Conservation (phyloP, 805 yeast species). For the Saccharomycopsis fibuligera region DNA sequence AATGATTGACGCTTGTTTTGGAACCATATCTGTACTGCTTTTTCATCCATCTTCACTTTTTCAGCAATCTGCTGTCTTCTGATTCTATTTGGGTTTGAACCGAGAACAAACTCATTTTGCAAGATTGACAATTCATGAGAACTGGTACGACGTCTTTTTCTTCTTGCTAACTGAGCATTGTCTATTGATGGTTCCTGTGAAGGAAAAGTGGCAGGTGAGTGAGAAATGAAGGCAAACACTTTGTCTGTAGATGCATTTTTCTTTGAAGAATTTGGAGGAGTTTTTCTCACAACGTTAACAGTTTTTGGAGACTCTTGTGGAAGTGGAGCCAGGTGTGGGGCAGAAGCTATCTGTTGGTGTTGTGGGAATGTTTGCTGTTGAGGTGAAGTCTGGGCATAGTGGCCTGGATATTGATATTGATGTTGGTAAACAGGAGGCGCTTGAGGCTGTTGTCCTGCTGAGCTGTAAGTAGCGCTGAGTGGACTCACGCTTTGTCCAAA, state of each 20-base stretch:
- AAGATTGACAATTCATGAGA: conserved; percentile 78
- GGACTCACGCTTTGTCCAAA: neutral
- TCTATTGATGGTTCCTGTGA: conserved; percentile 78
- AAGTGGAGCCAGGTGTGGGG: no score
- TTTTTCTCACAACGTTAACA: neutral
- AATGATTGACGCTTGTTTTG: conserved; percentile 85
- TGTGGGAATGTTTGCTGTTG: no score
- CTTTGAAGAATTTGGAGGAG: neutral
- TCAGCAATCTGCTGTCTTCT: conserved; percentile 74
- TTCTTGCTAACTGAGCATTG: conserved; percentile 86
- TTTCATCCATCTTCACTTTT: conserved; percentile 88
- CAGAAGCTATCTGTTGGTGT: no score
- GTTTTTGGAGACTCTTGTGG: neutral
- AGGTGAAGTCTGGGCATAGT: neutral
- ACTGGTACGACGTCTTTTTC: conserved; percentile 92
- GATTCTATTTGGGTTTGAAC: conserved; percentile 75
- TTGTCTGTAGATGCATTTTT: conserved; percentile 8
- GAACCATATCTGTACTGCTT: conserved; percentile 98
- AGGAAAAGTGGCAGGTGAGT: conserved; percentile 85
- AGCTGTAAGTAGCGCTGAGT: neutral
- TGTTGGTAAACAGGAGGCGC: neutral
- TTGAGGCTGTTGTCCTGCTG: neutral
- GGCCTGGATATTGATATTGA: neutral
- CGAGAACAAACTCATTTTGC: conserved; percentile 68
- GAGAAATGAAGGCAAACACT: conserved; percentile 81